Evolutionary conservation across 345 rosid genomes (phyloP).

Genomic region (Bretschneidera sinensis): DNA sequence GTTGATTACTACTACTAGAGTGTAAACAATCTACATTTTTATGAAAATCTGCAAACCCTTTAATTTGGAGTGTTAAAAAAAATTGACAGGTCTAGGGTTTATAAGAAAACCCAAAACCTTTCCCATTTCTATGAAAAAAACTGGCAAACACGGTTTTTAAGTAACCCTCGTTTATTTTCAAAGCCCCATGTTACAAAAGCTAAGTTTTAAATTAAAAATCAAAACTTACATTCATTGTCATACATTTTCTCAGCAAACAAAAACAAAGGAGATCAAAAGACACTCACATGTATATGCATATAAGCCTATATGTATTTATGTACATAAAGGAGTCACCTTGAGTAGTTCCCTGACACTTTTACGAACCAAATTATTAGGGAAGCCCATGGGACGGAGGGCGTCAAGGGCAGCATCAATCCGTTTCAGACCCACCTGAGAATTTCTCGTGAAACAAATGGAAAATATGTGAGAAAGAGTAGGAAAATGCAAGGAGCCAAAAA

Average conservation of each 20-base stretch:
- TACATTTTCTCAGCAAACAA: constrained; percentile 10
- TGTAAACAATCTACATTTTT: too few species aligned
- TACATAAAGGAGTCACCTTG: constrained; percentile 17
- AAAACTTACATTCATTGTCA: too few species aligned
- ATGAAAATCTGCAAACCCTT: too few species aligned
- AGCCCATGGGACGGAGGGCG: constrained; percentile 26
- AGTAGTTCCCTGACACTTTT: constrained; percentile 24
- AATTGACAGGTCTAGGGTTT: too few species aligned
- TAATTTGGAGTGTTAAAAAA: too few species aligned
- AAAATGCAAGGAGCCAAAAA: constrained; percentile 1
- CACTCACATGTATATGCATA: too few species aligned
- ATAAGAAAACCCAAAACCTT: constrained; percentile 2
- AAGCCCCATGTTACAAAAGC: too few species aligned
- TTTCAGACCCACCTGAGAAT: constrained; percentile 22
- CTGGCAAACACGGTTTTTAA: too few species aligned
- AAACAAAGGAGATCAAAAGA: background rate
- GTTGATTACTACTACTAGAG: too few species aligned
- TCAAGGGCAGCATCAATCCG: constrained; percentile 45
- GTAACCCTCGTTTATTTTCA: too few species aligned
- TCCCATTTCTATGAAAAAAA: too few species aligned
- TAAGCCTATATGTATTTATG: background rate
- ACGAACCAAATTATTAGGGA: constrained; percentile 17
- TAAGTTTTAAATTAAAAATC: too few species aligned
- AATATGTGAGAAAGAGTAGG: background rate
- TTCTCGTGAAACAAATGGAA: background rate